Conservation (phyloP, 148 eudicot genomes). For the Vaccinium darrowii region DNA sequence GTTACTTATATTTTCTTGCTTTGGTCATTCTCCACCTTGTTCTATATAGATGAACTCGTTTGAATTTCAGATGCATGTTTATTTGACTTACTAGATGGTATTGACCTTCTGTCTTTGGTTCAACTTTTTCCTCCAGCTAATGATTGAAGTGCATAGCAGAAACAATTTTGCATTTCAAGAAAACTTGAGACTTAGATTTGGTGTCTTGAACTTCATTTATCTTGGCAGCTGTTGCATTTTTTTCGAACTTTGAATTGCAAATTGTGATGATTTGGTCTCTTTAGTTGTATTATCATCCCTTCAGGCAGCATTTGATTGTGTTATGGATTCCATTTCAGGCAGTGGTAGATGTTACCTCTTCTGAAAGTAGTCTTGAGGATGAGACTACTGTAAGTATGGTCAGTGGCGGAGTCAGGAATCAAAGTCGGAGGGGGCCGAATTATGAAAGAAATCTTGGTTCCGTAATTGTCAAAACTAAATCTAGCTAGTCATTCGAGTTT, state of each 20-base stretch:
- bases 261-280: neutral
- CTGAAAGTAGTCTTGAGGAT: conserved; percentile 71
- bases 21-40: neutral
- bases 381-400: conserved; percentile 93
- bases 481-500: too few relatives aligned
- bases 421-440: too few relatives aligned
- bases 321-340: conserved; percentile 52
- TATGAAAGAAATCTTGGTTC: too few relatives aligned
- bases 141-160: neutral
- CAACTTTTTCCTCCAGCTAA: neutral
- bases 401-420: too few relatives aligned
- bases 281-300: neutral
- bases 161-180: neutral
- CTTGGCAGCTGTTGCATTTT: neutral
- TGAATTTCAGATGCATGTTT: neutral
- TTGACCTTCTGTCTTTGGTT: neutral
- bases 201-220: neutral
- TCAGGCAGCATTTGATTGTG: neutral
- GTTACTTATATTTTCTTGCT: neutral
- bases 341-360: conserved; percentile 70
- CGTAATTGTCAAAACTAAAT: too few relatives aligned
- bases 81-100: too few relatives aligned
- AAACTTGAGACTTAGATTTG: neutral
- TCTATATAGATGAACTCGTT: neutral
- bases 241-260: neutral